Evolutionary conservation across 2,329 filamentous ascomycete species (phyloP).

Genomic region (Coniella vitis): DNA sequence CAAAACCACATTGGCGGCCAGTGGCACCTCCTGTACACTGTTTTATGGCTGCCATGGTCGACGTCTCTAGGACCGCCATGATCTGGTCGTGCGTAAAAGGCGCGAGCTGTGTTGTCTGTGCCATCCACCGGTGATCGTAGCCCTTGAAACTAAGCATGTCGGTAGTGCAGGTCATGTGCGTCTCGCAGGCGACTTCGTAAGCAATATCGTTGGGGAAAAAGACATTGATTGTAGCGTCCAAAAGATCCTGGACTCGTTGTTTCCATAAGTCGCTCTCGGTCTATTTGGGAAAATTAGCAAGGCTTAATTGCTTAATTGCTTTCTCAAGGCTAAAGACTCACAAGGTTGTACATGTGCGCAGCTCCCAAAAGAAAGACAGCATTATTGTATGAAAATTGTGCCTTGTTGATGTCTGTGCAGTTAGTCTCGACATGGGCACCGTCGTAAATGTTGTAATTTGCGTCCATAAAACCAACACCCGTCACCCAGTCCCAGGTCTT

Average conservation of each 20-base stretch:
- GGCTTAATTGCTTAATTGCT: background rate
- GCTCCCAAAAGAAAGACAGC: conserved; percentile 72
- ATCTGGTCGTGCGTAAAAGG: conserved; percentile 15
- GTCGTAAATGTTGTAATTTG: conserved; percentile 55
- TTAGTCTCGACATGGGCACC: conserved; percentile 49
- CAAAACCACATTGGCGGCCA: conserved; percentile 43
- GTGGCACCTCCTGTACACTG: conserved; percentile 15
- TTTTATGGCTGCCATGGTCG: conserved; percentile 12
- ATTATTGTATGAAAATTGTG: conserved; percentile 62
- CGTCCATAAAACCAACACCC: conserved; percentile 49
- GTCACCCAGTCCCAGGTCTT: conserved; percentile 65
- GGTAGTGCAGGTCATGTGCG: conserved; percentile 16
- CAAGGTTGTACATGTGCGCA: conserved; percentile 28
- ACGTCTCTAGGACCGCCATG: conserved; percentile 9
- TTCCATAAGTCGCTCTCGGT: conserved; percentile 14
- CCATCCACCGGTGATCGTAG: conserved; percentile 16
- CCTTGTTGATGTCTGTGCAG: conserved; percentile 45
- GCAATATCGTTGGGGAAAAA: conserved; percentile 25
- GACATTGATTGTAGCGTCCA: conserved; percentile 23
- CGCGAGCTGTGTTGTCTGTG: conserved; percentile 14
- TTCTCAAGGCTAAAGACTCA: conserved; percentile 18
- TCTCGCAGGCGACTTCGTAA: conserved; percentile 15
- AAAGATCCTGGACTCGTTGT: conserved; percentile 11
- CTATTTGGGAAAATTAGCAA: conserved; percentile 2
- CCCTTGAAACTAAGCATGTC: conserved; percentile 18